Percentiles rank a stretch among this genome's conserved stretches.
Evolutionary conservation across 2,329 filamentous ascomycete species (phyloP).

Genomic region (Colletotrichum phormii): DNA sequence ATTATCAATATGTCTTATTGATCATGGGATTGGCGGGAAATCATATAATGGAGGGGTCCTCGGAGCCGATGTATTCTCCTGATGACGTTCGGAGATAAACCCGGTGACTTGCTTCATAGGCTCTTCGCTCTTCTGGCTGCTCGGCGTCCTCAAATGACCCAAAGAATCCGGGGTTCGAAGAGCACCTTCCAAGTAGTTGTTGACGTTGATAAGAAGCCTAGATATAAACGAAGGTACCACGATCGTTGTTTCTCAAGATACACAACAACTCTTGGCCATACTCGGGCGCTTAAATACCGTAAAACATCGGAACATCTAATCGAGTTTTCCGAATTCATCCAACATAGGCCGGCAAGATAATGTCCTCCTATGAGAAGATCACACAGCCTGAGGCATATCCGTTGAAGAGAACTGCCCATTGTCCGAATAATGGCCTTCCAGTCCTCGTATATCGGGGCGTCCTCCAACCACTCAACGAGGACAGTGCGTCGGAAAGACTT

Average conservation of each 20-base stretch:
- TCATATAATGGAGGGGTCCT: background rate
- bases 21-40: background rate
- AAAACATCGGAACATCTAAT: background rate
- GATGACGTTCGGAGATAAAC: background rate
- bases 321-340: background rate
- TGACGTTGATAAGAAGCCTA: too few relatives aligned
- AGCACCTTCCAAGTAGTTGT: too few relatives aligned
- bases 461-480: constrained; percentile 36
- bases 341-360: background rate
- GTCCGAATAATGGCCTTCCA: constrained; percentile 39
- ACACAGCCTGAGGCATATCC: constrained; percentile 2
- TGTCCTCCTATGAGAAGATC: background rate
- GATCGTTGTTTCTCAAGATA: too few relatives aligned
- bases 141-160: background rate
- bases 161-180: background rate
- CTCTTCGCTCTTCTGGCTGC: background rate
- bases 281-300: too few relatives aligned
- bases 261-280: too few relatives aligned
- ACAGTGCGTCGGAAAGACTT: constrained; percentile 34
- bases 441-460: constrained; percentile 40
- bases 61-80: constrained; percentile 6
- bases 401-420: constrained; percentile 9
- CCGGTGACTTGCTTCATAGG: background rate
- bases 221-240: too few relatives aligned
- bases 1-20: background rate